phyloP scores from a whole-genome alignment of 257 asterid species.

The Osmanthus fragrans region DNA sequence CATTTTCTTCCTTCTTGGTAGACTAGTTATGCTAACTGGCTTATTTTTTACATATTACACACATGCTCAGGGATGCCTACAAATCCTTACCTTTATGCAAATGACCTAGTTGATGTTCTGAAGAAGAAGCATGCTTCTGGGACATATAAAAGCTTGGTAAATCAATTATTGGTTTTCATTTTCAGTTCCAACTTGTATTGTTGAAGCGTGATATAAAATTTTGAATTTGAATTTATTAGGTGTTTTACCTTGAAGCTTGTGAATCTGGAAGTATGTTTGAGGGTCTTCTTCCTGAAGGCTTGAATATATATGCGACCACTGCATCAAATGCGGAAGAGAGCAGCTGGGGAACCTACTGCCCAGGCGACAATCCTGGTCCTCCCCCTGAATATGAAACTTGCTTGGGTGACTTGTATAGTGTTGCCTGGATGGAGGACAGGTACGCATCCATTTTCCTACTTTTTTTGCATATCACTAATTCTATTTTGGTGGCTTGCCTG shows the following conservation, averaged over 20 bases:
- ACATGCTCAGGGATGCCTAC: constrained; percentile 78
- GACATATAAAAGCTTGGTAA: constrained; percentile 88
- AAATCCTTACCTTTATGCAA: constrained; percentile 72
- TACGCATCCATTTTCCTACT: constrained; percentile 24
- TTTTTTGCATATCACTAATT: not conserved
- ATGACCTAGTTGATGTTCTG: constrained; percentile 61
- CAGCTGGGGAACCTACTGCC: constrained; percentile 99
- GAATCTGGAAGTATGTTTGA: constrained; percentile 97
- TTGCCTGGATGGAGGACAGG: constrained; percentile 99
- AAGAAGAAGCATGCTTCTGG: constrained; percentile 83
- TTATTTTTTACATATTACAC: constrained; percentile 16
- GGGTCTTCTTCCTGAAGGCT: constrained; percentile 84
- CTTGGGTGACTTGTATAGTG: constrained; percentile 90
- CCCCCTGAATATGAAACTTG: constrained; percentile 88
- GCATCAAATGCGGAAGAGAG: constrained; percentile 95
- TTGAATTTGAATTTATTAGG: constrained; percentile 41
- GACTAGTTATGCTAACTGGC: not conserved
- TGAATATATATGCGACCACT: constrained; percentile 91
- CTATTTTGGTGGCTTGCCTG: not conserved
- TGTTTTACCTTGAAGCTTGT: constrained; percentile 90
- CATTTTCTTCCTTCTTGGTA: not conserved
- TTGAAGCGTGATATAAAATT: constrained; percentile 15
- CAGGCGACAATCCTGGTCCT: constrained; percentile 84
- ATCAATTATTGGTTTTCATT: constrained; percentile 1
- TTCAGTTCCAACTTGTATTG: not conserved